Evolutionary conservation across 2,329 filamentous ascomycete genomes (phyloP).

Genomic region (Trichoderma gracile): DNA sequence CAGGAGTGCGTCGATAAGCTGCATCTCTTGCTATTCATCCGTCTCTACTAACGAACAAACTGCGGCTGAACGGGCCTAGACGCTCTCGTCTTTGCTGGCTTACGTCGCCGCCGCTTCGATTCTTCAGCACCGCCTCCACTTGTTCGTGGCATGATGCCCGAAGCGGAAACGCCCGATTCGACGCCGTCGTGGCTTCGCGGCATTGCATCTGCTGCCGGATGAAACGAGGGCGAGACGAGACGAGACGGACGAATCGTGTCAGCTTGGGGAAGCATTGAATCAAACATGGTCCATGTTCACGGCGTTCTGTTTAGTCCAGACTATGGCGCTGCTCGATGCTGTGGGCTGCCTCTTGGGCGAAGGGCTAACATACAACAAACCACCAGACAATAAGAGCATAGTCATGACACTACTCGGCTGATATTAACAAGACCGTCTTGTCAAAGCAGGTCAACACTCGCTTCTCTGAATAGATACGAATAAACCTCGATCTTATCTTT

Average conservation of each 20-base stretch:
- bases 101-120: conserved; percentile 9
- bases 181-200: neutral
- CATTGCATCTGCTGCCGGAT: neutral
- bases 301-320: too few relatives aligned
- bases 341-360: too few relatives aligned
- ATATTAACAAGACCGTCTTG: too few relatives aligned
- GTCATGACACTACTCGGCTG: too few relatives aligned
- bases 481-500: too few relatives aligned
- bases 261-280: neutral
- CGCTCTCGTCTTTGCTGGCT: neutral
- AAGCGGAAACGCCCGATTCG: conserved; percentile 10
- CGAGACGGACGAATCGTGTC: neutral
- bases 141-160: conserved; percentile 19
- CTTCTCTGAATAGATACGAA: neutral
- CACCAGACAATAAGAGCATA: too few relatives aligned
- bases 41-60: neutral
- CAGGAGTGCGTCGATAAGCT: conserved; percentile 4
- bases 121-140: conserved; percentile 17
- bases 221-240: neutral
- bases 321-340: too few relatives aligned
- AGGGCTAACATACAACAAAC: too few relatives aligned
- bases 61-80: conserved; percentile 19
- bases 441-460: neutral
- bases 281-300: neutral
- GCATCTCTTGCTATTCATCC: neutral